Evolutionary conservation across 2,329 filamentous ascomycete genomes (phyloP), one percentile per base, ranked within the genome.

Genomic region (Monosporascus sp.): DNA sequence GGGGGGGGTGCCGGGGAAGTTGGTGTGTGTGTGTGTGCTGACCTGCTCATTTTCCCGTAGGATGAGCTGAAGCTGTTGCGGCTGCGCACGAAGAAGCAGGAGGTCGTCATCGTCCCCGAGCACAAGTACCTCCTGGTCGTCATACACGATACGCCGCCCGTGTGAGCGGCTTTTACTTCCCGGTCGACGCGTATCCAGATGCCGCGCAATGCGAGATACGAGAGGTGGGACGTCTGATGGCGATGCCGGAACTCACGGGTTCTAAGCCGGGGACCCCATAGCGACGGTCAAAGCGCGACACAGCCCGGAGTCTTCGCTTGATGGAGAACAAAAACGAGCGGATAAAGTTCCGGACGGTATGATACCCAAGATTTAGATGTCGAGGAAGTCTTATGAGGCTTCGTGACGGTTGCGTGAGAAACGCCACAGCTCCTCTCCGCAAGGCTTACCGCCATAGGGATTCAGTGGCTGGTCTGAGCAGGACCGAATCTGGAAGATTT

Each of bases 61-160:
- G 89, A 94, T 63, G 89, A 92, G 66, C 72, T 92, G 58, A 91
- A 86, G 71, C 75, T 94, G 48, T 71, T 94, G 50, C 79, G 89
- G 58, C 68, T 95, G 59, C 81, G 90, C 59, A 93, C 89, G n/a
- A 91, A 86, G 75, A 91, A 89, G 70, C 88, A 91, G 62, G 90
- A 95, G 70, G 74, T 94, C 57, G 87, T 94, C 55, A 89, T 94
- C 64, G 87, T 93, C 20, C 89, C 88, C 69, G 89, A 93, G 68
- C 66, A 81, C 41, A 91, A 89, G 65, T 95, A 89, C 70, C 76
- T 94, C 47, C 78, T 93, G 38, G 83, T 92, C 52, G 86, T 91
- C 38, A 81, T 93, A 52, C 89, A 93, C 71, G 89, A 92, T 67
- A 91, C 88, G n/a, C 86, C 88, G 40, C 80, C 84, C 8, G 85